phyloP scores from a whole-genome alignment of 164 flowering plant genomes.

The Macadamia integrifolia region DNA sequence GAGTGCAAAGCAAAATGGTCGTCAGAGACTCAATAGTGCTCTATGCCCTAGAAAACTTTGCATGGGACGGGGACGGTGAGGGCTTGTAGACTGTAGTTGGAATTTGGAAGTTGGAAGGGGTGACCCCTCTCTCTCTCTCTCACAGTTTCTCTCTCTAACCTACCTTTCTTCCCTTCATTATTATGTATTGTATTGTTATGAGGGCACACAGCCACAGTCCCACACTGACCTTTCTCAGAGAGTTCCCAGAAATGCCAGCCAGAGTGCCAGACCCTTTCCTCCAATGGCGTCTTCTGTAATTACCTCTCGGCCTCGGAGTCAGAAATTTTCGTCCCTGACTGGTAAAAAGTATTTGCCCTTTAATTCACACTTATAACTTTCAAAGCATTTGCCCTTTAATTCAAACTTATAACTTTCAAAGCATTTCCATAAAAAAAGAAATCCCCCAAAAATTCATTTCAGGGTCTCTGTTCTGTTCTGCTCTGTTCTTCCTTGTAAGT shows the following conservation, averaged over 20 bases:
- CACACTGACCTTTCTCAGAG: background rate
- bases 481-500: background rate
- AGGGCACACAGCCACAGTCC: too few species aligned
- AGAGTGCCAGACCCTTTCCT: background rate
- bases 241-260: constrained; percentile 3
- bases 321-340: constrained; percentile 11
- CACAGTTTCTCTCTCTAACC: background rate
- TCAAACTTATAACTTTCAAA: background rate
- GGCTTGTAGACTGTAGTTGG: too few species aligned
- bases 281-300: constrained; percentile 11
- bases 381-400: constrained; percentile 2
- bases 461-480: too few species aligned
- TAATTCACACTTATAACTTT: background rate
- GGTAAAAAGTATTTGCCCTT: constrained; percentile 10
- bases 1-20: background rate
- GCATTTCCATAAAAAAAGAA: too few species aligned
- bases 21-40: too few species aligned
- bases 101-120: too few species aligned
- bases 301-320: background rate
- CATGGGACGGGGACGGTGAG: too few species aligned
- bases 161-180: background rate
- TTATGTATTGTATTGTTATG: too few species aligned
- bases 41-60: too few species aligned
- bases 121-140: background rate
- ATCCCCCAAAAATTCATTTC: background rate